phyloP scores from a whole-genome alignment of 306 rosid species.

The Castanea sativa region DNA sequence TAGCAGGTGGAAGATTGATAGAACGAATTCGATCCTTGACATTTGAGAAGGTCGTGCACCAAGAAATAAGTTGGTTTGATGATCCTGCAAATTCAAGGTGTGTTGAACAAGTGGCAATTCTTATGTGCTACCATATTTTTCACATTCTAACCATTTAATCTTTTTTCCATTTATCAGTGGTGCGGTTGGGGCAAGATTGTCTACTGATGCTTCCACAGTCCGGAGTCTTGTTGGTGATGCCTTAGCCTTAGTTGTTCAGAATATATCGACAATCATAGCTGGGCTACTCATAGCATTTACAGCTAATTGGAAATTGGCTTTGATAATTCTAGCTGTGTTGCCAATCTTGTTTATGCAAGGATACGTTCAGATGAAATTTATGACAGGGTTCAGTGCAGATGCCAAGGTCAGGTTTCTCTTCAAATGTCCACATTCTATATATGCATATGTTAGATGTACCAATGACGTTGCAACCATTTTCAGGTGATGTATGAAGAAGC shows the following conservation, averaged over 20 bases:
- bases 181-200: slow-evolving; percentile 83
- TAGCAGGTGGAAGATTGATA: slow-evolving; percentile 82
- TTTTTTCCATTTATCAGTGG: slow-evolving; percentile 43
- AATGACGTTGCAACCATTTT: neutral
- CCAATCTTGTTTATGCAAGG: slow-evolving; percentile 67
- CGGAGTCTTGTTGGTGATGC: slow-evolving; percentile 81
- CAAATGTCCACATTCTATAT: neutral
- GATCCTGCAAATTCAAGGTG: slow-evolving; percentile 90
- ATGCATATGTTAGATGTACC: neutral
- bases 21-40: slow-evolving; percentile 71
- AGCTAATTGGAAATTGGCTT: slow-evolving; percentile 77
- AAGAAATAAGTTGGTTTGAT: slow-evolving; percentile 82
- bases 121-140: neutral
- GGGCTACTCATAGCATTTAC: slow-evolving; percentile 71
- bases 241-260: slow-evolving; percentile 66
- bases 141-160: neutral
- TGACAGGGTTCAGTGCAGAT: slow-evolving; percentile 74
- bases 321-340: slow-evolving; percentile 51
- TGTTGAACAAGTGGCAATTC: neutral
- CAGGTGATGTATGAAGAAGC: slow-evolving; percentile 92
- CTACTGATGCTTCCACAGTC: slow-evolving; percentile 75
- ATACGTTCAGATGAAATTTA: slow-evolving; percentile 44
- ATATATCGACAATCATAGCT: slow-evolving; percentile 48
- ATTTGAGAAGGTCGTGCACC: slow-evolving; percentile 79
- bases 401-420: slow-evolving; percentile 59